Evolutionary conservation across 257 asterid genomes (phyloP).

Genomic region (Catharanthus roseus): DNA sequence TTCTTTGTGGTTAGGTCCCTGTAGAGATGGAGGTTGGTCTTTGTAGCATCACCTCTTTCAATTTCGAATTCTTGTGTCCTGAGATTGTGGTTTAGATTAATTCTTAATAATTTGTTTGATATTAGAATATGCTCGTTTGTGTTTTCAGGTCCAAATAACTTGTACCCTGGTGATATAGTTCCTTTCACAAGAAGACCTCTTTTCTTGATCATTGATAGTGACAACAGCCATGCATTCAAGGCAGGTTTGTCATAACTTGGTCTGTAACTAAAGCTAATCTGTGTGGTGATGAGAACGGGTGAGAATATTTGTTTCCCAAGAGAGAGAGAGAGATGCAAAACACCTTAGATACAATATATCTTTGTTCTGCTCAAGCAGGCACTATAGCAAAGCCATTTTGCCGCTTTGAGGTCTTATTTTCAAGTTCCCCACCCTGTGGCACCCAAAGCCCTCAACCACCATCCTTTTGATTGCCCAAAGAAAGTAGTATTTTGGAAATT

Average conservation of each 20-base stretch:
- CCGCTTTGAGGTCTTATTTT: neutral
- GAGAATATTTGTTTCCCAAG: too few species aligned
- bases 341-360: too few species aligned
- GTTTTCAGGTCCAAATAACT: slow-evolving; percentile 66
- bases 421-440: neutral
- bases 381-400: neutral
- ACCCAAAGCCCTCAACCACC: neutral
- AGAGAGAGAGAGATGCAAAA: too few species aligned
- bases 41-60: neutral
- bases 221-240: slow-evolving; percentile 98
- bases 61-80: slow-evolving; percentile 5
- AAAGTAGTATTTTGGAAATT: neutral
- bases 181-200: slow-evolving; percentile 95
- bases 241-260: slow-evolving; percentile 96
- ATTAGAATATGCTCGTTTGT: slow-evolving; percentile 9
- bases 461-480: too few species aligned
- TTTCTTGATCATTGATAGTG: slow-evolving; percentile 82
- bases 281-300: neutral
- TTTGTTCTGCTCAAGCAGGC: too few species aligned
- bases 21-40: slow-evolving; percentile 68
- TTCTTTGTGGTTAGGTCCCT: slow-evolving; percentile 67
- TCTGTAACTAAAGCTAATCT: slow-evolving; percentile 23
- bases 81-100: neutral
- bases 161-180: slow-evolving; percentile 85
- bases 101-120: neutral